phyloP scores from a whole-genome alignment of 345 rosid genomes.

The Angophora floribunda region DNA sequence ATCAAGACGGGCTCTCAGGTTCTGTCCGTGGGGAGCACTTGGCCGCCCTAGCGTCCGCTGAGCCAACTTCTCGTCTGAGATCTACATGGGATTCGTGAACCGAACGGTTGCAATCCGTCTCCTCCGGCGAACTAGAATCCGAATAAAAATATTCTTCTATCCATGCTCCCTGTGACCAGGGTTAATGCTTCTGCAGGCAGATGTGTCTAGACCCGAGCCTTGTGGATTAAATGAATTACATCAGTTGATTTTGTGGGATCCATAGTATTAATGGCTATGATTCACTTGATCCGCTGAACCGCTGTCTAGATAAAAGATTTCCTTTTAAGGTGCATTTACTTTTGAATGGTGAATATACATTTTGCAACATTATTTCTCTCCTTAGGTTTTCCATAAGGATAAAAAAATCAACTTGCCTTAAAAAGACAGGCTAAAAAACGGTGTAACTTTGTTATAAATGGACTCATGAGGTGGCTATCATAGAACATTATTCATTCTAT shows the following conservation, averaged over 20 bases:
- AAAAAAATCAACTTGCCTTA: neutral
- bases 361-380: neutral
- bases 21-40: neutral
- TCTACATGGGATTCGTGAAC: neutral
- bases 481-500: neutral
- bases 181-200: neutral
- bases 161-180: neutral
- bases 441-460: neutral
- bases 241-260: neutral
- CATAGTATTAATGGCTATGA: neutral
- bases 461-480: neutral
- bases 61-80: neutral
- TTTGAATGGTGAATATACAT: neutral
- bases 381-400: neutral
- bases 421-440: neutral
- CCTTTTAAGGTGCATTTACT: neutral
- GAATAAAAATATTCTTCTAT: neutral
- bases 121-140: neutral
- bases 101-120: neutral
- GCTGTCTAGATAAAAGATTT: neutral
- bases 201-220: neutral
- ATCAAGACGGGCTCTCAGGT: neutral
- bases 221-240: neutral
- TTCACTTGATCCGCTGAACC: neutral
- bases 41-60: neutral